Evolutionary conservation across 352 stramenopile genomes (phyloP).

Genomic region (Phytopythium vexans): DNA sequence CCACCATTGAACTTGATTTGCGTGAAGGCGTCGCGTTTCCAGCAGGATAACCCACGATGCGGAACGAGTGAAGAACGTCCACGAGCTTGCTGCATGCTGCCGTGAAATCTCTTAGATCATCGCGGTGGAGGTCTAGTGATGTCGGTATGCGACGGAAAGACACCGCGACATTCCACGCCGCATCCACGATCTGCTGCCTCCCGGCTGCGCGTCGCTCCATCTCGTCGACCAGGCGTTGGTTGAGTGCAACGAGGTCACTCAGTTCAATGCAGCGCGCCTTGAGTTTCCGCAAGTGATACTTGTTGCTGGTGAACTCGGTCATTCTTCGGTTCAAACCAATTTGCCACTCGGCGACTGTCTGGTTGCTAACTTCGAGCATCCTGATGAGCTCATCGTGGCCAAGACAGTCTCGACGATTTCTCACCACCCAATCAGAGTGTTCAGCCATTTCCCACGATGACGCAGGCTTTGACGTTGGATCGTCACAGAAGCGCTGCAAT

Average conservation of each 20-base stretch:
- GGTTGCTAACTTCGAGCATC: constrained; percentile 29
- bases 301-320: constrained; percentile 34
- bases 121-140: constrained; percentile 9
- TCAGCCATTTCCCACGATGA: constrained; percentile 4
- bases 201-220: constrained; percentile 31
- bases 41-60: too few species aligned
- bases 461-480: constrained; percentile 10
- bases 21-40: too few species aligned
- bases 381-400: constrained; percentile 6
- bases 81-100: constrained; percentile 36
- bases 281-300: constrained; percentile 37
- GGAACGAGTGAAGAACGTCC: constrained; percentile 1
- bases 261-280: constrained; percentile 41
- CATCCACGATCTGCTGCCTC: constrained; percentile 37
- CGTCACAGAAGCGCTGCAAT: constrained; percentile 39
- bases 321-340: constrained; percentile 41
- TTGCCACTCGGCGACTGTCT: constrained; percentile 45
- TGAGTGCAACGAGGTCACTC: constrained; percentile 40
- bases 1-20: too few species aligned
- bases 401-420: background rate
- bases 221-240: constrained; percentile 40
- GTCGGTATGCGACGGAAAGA: constrained; percentile 31
- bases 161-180: constrained; percentile 31
- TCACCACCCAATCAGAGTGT: constrained; percentile 20
- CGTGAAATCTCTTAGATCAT: constrained; percentile 35